Conservation (phyloP, 768 basidiomycete genomes). For the Mycena capillaripes region DNA sequence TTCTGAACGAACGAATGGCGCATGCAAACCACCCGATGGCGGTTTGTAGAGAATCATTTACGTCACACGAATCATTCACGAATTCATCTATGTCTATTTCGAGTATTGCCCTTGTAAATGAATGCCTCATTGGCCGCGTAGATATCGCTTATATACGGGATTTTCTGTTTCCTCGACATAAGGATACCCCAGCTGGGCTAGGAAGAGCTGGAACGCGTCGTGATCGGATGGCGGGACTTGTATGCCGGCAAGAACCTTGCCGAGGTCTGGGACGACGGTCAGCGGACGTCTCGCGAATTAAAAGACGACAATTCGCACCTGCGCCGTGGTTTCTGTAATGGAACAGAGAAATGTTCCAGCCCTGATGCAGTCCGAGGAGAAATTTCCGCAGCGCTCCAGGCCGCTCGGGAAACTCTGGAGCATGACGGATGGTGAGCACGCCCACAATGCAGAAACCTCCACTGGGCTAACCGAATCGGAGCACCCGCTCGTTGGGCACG, state of each 20-base stretch:
- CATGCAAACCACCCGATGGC: background rate
- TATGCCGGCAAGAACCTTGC: slow-evolving; percentile 93
- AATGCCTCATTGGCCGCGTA: slow-evolving; percentile 52
- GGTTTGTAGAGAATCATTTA: no score
- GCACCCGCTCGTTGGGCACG: slow-evolving; percentile 89
- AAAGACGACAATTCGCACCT: slow-evolving; percentile 63
- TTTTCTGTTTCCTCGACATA: slow-evolving; percentile 97
- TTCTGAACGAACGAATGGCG: slow-evolving; percentile 4
- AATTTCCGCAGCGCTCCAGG: slow-evolving; percentile 94
- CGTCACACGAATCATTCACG: background rate
- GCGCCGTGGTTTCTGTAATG: slow-evolving; percentile 99
- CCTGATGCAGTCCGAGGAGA: slow-evolving; percentile 82
- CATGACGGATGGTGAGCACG: slow-evolving; percentile 1
- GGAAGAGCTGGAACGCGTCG: slow-evolving; percentile 78
- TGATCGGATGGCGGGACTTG: slow-evolving; percentile 85
- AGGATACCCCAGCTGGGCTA: slow-evolving; percentile 84
- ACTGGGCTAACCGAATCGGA: slow-evolving; percentile 86
- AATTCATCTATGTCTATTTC: slow-evolving; percentile 14
- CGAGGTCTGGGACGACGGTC: slow-evolving; percentile 72
- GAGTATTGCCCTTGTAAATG: slow-evolving; percentile 1
- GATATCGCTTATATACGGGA: slow-evolving; percentile 82
- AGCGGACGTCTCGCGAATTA: background rate
- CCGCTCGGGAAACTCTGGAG: slow-evolving; percentile 93
- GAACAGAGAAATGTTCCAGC: slow-evolving; percentile 97
- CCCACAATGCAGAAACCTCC: background rate